Evolutionary conservation across 1,284 basidiomycete genomes (phyloP).

Genomic region (Trametes polyzona): DNA sequence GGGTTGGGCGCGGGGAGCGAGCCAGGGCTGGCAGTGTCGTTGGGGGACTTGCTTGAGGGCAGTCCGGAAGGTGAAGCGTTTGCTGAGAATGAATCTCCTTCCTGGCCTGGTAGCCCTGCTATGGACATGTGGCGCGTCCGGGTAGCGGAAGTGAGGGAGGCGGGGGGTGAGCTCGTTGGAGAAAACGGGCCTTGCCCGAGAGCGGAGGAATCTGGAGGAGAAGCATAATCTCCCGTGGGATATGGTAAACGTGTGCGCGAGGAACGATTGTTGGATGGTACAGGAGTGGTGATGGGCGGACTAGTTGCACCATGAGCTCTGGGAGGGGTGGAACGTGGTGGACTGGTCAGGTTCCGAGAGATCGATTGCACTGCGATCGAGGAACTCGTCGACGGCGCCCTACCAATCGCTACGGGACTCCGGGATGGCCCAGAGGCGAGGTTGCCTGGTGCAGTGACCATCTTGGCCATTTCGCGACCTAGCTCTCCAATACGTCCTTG

Average conservation of each 20-base stretch:
- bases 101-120: conserved; percentile 33
- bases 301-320: conserved; percentile 65
- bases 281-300: conserved; percentile 56
- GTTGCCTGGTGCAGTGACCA: conserved; percentile 60
- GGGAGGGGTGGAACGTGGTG: conserved; percentile 43
- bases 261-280: conserved; percentile 30
- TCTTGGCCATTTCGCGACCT: conserved; percentile 75
- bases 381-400: conserved; percentile 40
- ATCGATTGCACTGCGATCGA: conserved; percentile 39
- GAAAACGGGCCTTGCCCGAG: conserved; percentile 52
- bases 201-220: conserved; percentile 48
- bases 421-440: conserved; percentile 57
- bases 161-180: conserved; percentile 63
- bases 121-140: conserved; percentile 34
- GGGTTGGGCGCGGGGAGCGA: conserved; percentile 40
- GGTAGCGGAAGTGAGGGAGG: conserved; percentile 42
- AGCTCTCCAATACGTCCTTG: conserved; percentile 73
- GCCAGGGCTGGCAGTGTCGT: conserved; percentile 29
- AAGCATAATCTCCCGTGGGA: conserved; percentile 78
- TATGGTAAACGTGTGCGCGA: conserved; percentile 60
- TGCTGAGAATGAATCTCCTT: conserved; percentile 22
- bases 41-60: conserved; percentile 28
- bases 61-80: conserved; percentile 32
- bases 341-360: conserved; percentile 34
- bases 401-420: conserved; percentile 46